A percentile compares a stretch with the other conserved stretches of the same genome.
Evolutionary conservation across 805 yeast species (phyloP).

Genomic region (Saccharomycopsis amapae): DNA sequence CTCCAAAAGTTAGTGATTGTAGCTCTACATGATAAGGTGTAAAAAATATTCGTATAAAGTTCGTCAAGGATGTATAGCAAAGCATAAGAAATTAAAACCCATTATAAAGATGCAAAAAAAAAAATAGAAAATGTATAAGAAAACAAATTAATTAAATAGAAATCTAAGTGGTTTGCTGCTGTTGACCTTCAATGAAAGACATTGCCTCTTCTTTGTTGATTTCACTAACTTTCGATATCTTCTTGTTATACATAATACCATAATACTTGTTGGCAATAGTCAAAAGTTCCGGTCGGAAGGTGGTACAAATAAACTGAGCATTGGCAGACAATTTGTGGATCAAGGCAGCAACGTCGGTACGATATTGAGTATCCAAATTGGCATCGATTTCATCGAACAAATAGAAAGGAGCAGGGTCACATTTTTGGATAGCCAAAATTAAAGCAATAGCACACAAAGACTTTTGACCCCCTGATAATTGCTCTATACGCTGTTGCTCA

Average conservation of each 20-base stretch:
- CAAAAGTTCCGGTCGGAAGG: slow-evolving; percentile 90
- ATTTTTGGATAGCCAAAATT: slow-evolving; percentile 86
- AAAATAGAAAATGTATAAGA: background rate
- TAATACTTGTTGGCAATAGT: slow-evolving; percentile 79
- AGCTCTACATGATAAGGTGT: too few species aligned
- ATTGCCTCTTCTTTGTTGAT: slow-evolving; percentile 69
- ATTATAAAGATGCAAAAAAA: too few species aligned
- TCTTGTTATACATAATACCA: slow-evolving; percentile 79
- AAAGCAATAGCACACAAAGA: slow-evolving; percentile 94
- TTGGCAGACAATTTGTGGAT: slow-evolving; percentile 54
- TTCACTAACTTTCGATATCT: slow-evolving; percentile 70
- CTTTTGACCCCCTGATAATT: slow-evolving; percentile 94
- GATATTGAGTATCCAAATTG: slow-evolving; percentile 84
- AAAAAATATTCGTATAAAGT: too few species aligned
- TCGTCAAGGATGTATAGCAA: too few species aligned
- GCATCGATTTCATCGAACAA: slow-evolving; percentile 96
- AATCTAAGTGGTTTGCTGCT: background rate
- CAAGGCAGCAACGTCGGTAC: slow-evolving; percentile 77
- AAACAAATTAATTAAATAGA: background rate
- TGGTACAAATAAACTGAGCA: slow-evolving; percentile 94
- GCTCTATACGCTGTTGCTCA: slow-evolving; percentile 84
- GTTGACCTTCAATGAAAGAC: slow-evolving; percentile 71
- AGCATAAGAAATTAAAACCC: too few species aligned
- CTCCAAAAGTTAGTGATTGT: too few species aligned
- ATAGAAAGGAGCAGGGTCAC: slow-evolving; percentile 97